Percentiles rank a stretch among this genome's conserved stretches.
These are phyloP conservation scores for Forsythia viridissima DNA, from an alignment of 257 asterid genomes.

Conservation along the genomic window DNA sequence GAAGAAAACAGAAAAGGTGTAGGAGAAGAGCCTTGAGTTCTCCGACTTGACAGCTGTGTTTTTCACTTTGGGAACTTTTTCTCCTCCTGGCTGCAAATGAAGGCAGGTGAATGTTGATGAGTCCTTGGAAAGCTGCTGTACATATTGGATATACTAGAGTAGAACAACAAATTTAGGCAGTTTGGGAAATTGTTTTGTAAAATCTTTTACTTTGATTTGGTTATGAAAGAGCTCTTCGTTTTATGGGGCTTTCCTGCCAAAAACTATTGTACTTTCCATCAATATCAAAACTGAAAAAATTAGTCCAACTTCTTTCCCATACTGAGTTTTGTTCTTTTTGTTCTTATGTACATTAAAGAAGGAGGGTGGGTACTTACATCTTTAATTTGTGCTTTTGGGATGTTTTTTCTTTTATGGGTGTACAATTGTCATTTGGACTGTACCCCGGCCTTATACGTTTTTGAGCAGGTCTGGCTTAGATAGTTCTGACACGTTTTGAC, in stretches of 20 bases:
- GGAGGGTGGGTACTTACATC: not conserved
- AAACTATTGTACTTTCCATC: not conserved
- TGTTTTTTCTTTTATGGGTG: too few relatives aligned
- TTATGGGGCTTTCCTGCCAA: not conserved
- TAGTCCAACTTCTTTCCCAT: not conserved
- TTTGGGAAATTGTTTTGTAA: not conserved
- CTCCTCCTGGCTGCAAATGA: slow-evolving; percentile 14
- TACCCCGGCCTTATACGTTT: too few relatives aligned
- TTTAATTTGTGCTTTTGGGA: too few relatives aligned
- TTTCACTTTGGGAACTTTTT: slow-evolving; percentile 10
- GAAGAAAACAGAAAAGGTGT: slow-evolving; percentile 3
- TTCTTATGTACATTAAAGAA: not conserved
- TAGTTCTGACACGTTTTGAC: too few relatives aligned
- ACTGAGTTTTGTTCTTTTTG: not conserved
- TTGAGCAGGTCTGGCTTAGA: too few relatives aligned
- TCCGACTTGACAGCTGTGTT: slow-evolving; percentile 6
- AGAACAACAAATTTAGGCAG: not conserved
- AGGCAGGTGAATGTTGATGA: slow-evolving; percentile 11
- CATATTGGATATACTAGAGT: not conserved
- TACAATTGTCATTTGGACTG: too few relatives aligned
- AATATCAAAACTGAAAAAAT: too few relatives aligned
- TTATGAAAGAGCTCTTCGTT: too few relatives aligned
- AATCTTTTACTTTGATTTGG: too few relatives aligned
- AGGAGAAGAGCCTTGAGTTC: slow-evolving; percentile 2
- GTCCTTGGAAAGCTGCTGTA: slow-evolving; percentile 11